Evolutionary conservation across 176 grass and related monocot species (phyloP).

Genomic region (Oryza australiensis): DNA sequence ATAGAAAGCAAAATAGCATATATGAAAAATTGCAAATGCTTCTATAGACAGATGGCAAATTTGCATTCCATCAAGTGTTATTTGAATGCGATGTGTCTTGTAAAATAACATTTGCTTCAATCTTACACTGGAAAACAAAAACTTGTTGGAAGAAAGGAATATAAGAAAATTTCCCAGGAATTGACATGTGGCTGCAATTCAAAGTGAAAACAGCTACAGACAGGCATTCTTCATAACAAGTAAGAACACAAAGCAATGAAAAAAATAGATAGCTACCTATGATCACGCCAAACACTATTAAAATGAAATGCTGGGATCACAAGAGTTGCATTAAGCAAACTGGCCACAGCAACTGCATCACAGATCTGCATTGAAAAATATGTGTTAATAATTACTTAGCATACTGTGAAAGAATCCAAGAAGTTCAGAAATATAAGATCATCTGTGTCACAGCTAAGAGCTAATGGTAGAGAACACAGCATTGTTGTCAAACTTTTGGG

Average conservation of each 20-base stretch:
- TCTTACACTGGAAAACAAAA: not conserved
- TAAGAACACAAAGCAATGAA: not conserved
- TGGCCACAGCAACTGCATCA: slow-evolving; percentile 88
- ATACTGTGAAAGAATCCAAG: slow-evolving; percentile 34
- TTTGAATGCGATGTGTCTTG: not conserved
- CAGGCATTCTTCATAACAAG: not conserved
- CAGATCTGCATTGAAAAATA: slow-evolving; percentile 73
- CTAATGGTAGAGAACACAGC: not conserved
- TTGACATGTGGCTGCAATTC: not conserved
- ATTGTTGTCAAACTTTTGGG: not conserved
- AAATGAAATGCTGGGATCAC: slow-evolving; percentile 93
- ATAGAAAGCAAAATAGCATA: slow-evolving; percentile 12
- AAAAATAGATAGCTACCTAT: slow-evolving; percentile 53
- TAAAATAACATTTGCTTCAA: not conserved
- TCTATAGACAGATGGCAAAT: not conserved
- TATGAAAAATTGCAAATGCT: not conserved
- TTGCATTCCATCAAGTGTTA: not conserved
- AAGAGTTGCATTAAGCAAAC: slow-evolving; percentile 92
- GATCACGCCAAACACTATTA: slow-evolving; percentile 94
- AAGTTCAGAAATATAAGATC: slow-evolving; percentile 22
- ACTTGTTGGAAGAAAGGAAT: not conserved
- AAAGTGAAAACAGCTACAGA: slow-evolving; percentile 1
- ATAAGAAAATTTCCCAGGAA: not conserved
- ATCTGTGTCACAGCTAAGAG: slow-evolving; percentile 24
- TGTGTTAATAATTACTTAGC: slow-evolving; percentile 33